These are phyloP conservation scores for Colletotrichum siamense DNA, from an alignment of 2,329 filamentous ascomycete species.

Conservation along the genomic window DNA sequence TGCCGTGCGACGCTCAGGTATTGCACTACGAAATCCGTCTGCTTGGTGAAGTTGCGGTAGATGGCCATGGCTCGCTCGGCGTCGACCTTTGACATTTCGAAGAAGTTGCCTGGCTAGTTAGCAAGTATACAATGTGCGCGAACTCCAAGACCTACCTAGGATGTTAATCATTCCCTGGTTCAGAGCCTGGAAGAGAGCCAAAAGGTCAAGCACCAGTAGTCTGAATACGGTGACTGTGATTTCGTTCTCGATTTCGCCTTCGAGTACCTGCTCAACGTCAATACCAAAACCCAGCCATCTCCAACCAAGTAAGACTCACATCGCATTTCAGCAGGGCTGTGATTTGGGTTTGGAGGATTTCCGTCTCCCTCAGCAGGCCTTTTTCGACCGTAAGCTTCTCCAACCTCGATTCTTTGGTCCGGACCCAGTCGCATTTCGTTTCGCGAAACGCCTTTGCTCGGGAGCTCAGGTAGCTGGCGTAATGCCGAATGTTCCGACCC, in stretches of 20 bases:
- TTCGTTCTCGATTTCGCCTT: slow-evolving; percentile 91
- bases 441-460: slow-evolving; percentile 83
- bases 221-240: slow-evolving; percentile 95
- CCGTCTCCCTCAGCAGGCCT: slow-evolving; percentile 88
- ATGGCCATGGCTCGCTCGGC: slow-evolving; percentile 91
- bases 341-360: slow-evolving; percentile 88
- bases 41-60: slow-evolving; percentile 89
- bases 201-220: slow-evolving; percentile 85
- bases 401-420: slow-evolving; percentile 79
- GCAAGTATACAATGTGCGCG: not conserved
- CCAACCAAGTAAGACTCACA: slow-evolving; percentile 56
- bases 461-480: slow-evolving; percentile 84
- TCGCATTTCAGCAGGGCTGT: slow-evolving; percentile 87
- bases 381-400: slow-evolving; percentile 91
- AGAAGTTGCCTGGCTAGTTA: slow-evolving; percentile 78
- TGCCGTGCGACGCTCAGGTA: slow-evolving; percentile 87
- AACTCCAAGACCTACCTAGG: slow-evolving; percentile 66
- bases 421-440: slow-evolving; percentile 89
- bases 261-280: slow-evolving; percentile 68
- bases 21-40: slow-evolving; percentile 91
- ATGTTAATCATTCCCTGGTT: slow-evolving; percentile 98
- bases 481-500: slow-evolving; percentile 91
- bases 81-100: slow-evolving; percentile 95
- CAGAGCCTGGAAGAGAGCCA: slow-evolving; percentile 91
- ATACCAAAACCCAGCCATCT: not conserved